Evolutionary conservation across 2,329 filamentous ascomycete species (phyloP).

Genomic region (Penicillium fuscoglaucum): DNA sequence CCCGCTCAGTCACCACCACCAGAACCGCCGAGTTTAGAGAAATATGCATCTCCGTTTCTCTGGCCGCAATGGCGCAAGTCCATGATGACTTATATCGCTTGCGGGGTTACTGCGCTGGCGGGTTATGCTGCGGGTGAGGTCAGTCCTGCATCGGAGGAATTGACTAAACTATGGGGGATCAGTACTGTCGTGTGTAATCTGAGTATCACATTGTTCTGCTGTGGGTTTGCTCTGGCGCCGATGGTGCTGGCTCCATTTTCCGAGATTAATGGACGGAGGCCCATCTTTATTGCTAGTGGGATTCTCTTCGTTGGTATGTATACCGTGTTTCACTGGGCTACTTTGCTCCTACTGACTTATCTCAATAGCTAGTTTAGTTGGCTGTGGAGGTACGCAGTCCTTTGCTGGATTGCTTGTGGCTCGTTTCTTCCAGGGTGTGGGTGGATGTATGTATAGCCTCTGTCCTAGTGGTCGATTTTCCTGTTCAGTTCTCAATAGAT

Average conservation of each 20-base stretch:
- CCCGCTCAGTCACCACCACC: slow-evolving; percentile 48
- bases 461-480: neutral
- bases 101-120: slow-evolving; percentile 71
- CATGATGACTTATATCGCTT: slow-evolving; percentile 71
- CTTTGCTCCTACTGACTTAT: slow-evolving; percentile 8
- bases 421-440: slow-evolving; percentile 75
- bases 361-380: slow-evolving; percentile 60
- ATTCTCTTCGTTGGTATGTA: slow-evolving; percentile 61
- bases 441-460: slow-evolving; percentile 59
- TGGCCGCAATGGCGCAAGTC: slow-evolving; percentile 72
- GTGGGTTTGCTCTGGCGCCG: slow-evolving; percentile 77
- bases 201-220: slow-evolving; percentile 79
- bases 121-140: slow-evolving; percentile 82
- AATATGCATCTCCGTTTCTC: slow-evolving; percentile 68
- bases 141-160: slow-evolving; percentile 65
- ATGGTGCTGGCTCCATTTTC: slow-evolving; percentile 88
- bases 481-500: no score
- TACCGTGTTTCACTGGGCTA: neutral
- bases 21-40: slow-evolving; percentile 62
- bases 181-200: slow-evolving; percentile 66
- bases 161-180: slow-evolving; percentile 66
- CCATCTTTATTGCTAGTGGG: slow-evolving; percentile 75
- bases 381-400: slow-evolving; percentile 69
- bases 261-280: slow-evolving; percentile 82
- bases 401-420: slow-evolving; percentile 73